Percentiles rank a stretch among this genome's conserved stretches.
Conservation (phyloP, 2,329 filamentous ascomycete species). For the Cercospora sp. region DNA sequence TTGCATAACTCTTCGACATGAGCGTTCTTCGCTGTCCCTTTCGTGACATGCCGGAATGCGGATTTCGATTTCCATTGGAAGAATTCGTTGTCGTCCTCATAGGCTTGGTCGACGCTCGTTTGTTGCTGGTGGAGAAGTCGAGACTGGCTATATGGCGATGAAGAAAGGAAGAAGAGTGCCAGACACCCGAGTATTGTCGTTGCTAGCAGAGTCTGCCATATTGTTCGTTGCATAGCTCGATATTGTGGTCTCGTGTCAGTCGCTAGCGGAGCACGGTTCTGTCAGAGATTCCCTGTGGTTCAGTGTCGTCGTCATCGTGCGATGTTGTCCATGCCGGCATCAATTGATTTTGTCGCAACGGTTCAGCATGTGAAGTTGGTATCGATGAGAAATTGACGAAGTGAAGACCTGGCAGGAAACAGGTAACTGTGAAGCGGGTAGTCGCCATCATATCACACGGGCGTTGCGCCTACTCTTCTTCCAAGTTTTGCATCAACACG, state of each 20-base stretch:
- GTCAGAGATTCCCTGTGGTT: neutral
- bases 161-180: neutral
- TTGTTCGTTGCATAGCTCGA: conserved; percentile 4
- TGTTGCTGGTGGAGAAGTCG: neutral
- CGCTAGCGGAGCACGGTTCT: neutral
- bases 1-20: conserved; percentile 41
- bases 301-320: neutral
- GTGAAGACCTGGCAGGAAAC: neutral
- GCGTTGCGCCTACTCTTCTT: neutral
- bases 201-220: conserved; percentile 16
- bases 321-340: neutral
- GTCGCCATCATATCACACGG: neutral
- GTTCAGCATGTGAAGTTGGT: neutral
- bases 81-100: conserved; percentile 14
- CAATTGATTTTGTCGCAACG: neutral
- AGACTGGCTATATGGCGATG: neutral
- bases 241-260: neutral
- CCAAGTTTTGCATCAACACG: neutral
- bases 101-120: neutral
- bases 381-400: neutral
- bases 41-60: conserved; percentile 22
- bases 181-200: conserved; percentile 5
- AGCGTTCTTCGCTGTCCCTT: conserved; percentile 13
- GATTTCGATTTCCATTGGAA: conserved; percentile 29
- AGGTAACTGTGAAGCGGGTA: neutral